Base-by-base conservation (phyloP, 345 rosid species). In the Ceriops decandra region DNA sequence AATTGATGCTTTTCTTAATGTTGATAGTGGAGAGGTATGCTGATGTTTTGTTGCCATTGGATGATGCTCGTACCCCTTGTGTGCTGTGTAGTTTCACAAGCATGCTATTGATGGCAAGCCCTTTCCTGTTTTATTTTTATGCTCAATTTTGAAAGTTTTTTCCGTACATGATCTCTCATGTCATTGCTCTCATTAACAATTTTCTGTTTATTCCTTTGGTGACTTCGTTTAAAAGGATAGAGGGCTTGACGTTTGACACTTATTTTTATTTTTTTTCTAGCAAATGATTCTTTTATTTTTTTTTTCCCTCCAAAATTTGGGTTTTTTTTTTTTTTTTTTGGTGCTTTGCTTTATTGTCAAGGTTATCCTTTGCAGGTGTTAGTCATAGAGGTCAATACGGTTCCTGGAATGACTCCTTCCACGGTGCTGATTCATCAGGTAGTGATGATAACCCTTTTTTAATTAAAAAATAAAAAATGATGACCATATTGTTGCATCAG, bases 331-430 rank as follows among this genome's bases (percentile, higher is more conserved):
- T 31, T 24, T 9, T 33, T 15, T 16, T 30, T 3, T 15, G 28
- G 30, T 6, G 7, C 28, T 6, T 27, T 10, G 9, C 4, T 47
- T 52, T 20, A 5, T 21, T 13, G 17, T 11, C 46, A 22, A 54
- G 54, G 51, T 61, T 62, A 27, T 68, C 60, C 7, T 61, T 64
- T 82, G 71, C 86, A 90, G 97, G 90, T 93, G 52, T 47, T 90
- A 79, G 76, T 93, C 52, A 93, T 93, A 46, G 98, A 93, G 84
- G 98, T 86, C 60, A 90, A 91, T 71, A 91, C 97, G 16, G 92
- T 93, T 38, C 98, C 95, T 0, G 98, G 98, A 78, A 93, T 90
- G 98, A 89, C 97, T 73, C 97, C 96, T 38, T 93, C 98, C 53
- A 93, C 97, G 5, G 97, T 93, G 57, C 70, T 90, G 78, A 90